These are phyloP conservation scores for Paratinospora sagittata DNA, from an alignment of 164 flowering plant genomes.

Conservation along the genomic window DNA sequence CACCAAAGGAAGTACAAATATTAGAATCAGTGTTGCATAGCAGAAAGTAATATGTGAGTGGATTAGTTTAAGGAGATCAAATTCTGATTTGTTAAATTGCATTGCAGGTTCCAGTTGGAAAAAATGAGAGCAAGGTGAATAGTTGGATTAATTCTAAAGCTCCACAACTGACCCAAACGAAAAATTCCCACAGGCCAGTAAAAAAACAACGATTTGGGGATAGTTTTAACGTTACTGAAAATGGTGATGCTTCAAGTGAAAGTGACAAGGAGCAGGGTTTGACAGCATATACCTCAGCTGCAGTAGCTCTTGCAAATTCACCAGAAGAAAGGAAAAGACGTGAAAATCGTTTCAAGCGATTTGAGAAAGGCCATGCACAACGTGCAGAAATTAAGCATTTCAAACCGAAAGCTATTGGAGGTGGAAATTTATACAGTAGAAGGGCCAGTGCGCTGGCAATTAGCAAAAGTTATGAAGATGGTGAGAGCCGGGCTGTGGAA, in stretches of 20 bases:
- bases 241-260: conserved; percentile 77
- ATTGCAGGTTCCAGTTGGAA: conserved; percentile 51
- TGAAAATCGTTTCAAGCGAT: conserved; percentile 88
- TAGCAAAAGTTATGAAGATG: conserved; percentile 57
- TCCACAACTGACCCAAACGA: conserved; percentile 39
- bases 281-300: conserved; percentile 64
- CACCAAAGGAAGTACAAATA: background rate
- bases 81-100: background rate
- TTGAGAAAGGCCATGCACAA: conserved; percentile 61
- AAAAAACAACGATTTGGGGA: conserved; percentile 70
- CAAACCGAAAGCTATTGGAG: conserved; percentile 42
- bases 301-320: conserved; percentile 58
- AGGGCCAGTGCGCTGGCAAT: conserved; percentile 60
- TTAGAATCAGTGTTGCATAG: background rate
- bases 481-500: conserved; percentile 75
- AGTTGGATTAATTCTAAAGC: conserved; percentile 21
- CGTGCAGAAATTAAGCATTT: conserved; percentile 39
- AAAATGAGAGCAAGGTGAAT: conserved; percentile 39
- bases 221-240: conserved; percentile 40
- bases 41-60: background rate
- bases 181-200: conserved; percentile 40
- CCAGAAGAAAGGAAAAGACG: conserved; percentile 89
- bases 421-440: conserved; percentile 49
- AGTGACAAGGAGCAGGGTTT: conserved; percentile 84
- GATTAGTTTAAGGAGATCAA: background rate